These are phyloP conservation scores for Euphorbia schlechtendalii DNA, from an alignment of 441 rosid species.

Conservation along the genomic window DNA sequence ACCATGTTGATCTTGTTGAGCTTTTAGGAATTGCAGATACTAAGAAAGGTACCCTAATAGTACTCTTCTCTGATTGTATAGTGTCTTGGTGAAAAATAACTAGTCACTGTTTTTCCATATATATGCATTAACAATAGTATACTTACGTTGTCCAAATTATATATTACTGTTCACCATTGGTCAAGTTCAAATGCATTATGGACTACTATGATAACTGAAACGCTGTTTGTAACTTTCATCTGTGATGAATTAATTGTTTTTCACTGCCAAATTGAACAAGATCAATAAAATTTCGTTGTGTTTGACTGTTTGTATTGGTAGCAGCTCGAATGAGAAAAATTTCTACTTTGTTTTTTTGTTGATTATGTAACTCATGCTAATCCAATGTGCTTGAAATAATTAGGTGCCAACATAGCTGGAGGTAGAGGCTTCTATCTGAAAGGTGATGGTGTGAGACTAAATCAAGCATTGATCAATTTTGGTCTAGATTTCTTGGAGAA, in stretches of 20 bases:
- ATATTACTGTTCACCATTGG: background rate
- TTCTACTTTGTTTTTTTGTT: background rate
- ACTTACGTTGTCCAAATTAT: background rate
- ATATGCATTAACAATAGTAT: background rate
- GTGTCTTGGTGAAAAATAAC: background rate
- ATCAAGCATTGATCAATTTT: slow-evolving; percentile 84
- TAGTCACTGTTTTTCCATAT: background rate
- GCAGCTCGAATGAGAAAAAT: background rate
- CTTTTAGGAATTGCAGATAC: slow-evolving; percentile 70
- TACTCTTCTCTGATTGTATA: background rate
- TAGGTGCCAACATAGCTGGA: slow-evolving; percentile 90
- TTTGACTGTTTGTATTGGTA: background rate
- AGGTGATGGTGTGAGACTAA: slow-evolving; percentile 78
- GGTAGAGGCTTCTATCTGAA: slow-evolving; percentile 82
- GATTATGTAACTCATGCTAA: background rate
- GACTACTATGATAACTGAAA: background rate
- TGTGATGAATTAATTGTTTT: too few species aligned
- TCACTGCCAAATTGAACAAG: background rate
- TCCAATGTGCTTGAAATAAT: slow-evolving; percentile 13
- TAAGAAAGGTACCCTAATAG: slow-evolving; percentile 48
- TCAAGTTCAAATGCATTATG: background rate
- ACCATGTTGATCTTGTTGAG: slow-evolving; percentile 92
- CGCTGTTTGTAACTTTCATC: background rate
- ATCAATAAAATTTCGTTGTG: background rate
- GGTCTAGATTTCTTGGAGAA: slow-evolving; percentile 67